These are phyloP conservation scores for Epichloe coenophiala DNA, from an alignment of 2,329 filamentous ascomycete species.

Conservation along the genomic window DNA sequence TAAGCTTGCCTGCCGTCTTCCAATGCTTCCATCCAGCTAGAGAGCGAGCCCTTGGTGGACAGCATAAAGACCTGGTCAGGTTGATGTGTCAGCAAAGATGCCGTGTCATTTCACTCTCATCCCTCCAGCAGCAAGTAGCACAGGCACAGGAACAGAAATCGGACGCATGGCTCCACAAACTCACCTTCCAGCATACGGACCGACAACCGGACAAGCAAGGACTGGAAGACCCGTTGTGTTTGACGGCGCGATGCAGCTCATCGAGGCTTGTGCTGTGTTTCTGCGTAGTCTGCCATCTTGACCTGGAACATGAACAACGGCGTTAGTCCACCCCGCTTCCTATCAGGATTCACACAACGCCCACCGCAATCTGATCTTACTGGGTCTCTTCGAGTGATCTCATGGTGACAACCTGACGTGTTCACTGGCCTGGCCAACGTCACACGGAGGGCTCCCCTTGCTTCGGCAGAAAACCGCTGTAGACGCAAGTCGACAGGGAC, in stretches of 20 bases:
- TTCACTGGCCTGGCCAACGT: background rate
- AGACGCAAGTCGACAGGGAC: background rate
- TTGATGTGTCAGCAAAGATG: slow-evolving; percentile 7
- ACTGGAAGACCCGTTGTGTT: slow-evolving; percentile 42
- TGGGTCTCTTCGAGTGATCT: slow-evolving; percentile 24
- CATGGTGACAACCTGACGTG: slow-evolving; percentile 14
- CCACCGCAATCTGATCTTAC: slow-evolving; percentile 14
- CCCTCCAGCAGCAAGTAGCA: background rate
- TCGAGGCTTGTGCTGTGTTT: slow-evolving; percentile 41
- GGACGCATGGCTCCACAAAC: background rate
- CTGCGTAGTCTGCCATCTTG: slow-evolving; percentile 54
- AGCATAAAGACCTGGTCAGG: slow-evolving; percentile 58
- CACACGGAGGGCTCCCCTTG: background rate
- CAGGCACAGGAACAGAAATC: no score
- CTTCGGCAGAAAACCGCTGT: background rate
- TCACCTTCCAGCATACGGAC: slow-evolving; percentile 85
- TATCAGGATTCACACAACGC: background rate
- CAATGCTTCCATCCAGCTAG: slow-evolving; percentile 56
- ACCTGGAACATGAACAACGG: slow-evolving; percentile 26
- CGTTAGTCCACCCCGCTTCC: background rate
- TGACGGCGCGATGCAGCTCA: slow-evolving; percentile 53
- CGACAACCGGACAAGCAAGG: slow-evolving; percentile 61
- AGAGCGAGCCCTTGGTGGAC: slow-evolving; percentile 51
- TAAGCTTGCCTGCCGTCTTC: slow-evolving; percentile 63
- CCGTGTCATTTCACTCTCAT: background rate